Percentiles rank a stretch among this genome's conserved stretches.
phyloP scores from a whole-genome alignment of 2,329 filamentous ascomycete genomes.

The Ophiostoma ips region DNA sequence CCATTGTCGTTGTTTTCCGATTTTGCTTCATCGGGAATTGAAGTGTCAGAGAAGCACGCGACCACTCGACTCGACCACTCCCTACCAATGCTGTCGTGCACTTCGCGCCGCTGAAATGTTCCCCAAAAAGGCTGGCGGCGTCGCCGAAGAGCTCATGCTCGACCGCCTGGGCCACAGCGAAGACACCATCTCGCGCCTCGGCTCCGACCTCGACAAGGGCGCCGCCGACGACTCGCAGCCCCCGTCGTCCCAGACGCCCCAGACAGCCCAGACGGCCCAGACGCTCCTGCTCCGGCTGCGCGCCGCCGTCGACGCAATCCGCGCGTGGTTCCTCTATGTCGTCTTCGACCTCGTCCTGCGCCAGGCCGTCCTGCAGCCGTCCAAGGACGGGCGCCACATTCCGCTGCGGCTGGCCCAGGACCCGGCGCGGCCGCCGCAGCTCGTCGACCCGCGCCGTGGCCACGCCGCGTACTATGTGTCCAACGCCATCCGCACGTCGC shows the following conservation, averaged over 20 bases:
- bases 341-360: conserved; percentile 27
- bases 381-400: conserved; percentile 18
- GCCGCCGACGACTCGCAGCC: neutral
- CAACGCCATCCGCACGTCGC: conserved; percentile 63
- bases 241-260: no score
- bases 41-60: no score
- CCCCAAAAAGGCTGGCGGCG: neutral
- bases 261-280: no score
- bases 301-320: neutral
- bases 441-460: conserved; percentile 37
- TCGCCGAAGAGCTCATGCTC: neutral
- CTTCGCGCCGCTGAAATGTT: neutral
- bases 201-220: neutral
- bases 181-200: neutral
- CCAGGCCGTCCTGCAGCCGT: conserved; percentile 14
- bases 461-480: conserved; percentile 38
- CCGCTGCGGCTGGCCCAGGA: conserved; percentile 22
- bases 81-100: neutral
- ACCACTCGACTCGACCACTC: neutral
- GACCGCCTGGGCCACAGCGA: neutral
- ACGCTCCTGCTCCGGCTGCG: neutral
- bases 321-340: conserved; percentile 23
- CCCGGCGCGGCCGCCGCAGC: conserved; percentile 15
- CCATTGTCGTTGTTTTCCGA: no score
- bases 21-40: no score